Evolutionary conservation across 1,284 basidiomycete genomes (phyloP).

Genomic region (Fomitopsis betulina): DNA sequence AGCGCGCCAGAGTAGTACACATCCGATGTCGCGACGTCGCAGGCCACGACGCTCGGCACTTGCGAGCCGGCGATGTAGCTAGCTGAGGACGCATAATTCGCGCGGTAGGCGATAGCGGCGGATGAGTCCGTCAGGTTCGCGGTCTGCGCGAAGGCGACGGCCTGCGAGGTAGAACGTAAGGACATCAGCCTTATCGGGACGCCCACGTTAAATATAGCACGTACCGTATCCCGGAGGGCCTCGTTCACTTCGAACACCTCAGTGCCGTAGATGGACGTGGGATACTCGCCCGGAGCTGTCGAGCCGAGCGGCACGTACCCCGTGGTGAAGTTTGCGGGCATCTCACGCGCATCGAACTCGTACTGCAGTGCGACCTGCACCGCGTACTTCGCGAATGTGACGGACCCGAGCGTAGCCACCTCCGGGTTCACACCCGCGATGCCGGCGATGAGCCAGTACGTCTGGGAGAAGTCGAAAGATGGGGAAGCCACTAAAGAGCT

Average conservation of each 20-base stretch:
- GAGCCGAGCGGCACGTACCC: slow-evolving; percentile 39
- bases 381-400: slow-evolving; percentile 39
- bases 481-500: slow-evolving; percentile 32
- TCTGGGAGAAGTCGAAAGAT: slow-evolving; percentile 37
- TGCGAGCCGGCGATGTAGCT: slow-evolving; percentile 23
- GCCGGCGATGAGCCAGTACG: slow-evolving; percentile 46
- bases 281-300: slow-evolving; percentile 27
- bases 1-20: slow-evolving; percentile 38
- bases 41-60: slow-evolving; percentile 31
- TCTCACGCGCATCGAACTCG: slow-evolving; percentile 43
- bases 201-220: background rate
- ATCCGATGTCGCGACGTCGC: slow-evolving; percentile 39
- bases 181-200: background rate
- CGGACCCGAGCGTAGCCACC: slow-evolving; percentile 36
- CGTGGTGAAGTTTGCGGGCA: slow-evolving; percentile 37
- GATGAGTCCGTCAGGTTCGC: slow-evolving; percentile 34
- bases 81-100: slow-evolving; percentile 25
- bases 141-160: slow-evolving; percentile 27
- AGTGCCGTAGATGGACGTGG: slow-evolving; percentile 38
- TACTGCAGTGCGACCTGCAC: slow-evolving; percentile 42
- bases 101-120: slow-evolving; percentile 30
- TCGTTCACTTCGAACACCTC: slow-evolving; percentile 50
- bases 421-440: slow-evolving; percentile 43
- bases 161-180: slow-evolving; percentile 11
- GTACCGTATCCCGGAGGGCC: slow-evolving; percentile 31